phyloP scores from a whole-genome alignment of 2,329 filamentous ascomycete genomes.

The Ophiobolus disseminans region DNA sequence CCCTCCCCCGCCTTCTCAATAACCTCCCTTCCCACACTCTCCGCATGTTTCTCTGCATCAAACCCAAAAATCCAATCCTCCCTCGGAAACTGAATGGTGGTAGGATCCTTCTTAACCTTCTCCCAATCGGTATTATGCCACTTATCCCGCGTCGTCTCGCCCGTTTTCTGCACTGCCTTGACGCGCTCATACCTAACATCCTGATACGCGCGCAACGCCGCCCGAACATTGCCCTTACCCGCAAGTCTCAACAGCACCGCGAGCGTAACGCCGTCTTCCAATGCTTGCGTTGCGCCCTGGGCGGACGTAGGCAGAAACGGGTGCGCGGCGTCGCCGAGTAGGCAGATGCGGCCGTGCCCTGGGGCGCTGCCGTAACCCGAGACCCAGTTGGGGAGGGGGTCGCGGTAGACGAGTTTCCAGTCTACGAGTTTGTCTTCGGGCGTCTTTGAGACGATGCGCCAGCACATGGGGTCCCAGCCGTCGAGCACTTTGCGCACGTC shows the following conservation, averaged over 20 bases:
- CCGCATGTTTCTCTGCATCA: constrained; percentile 40
- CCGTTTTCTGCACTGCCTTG: constrained; percentile 44
- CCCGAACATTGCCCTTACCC: constrained; percentile 38
- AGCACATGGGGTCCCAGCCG: constrained; percentile 45
- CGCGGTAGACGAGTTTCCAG: constrained; percentile 64
- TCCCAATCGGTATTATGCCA: constrained; percentile 48
- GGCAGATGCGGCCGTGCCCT: constrained; percentile 52
- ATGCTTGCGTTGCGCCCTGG: constrained; percentile 62
- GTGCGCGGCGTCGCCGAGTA: constrained; percentile 63
- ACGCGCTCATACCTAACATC: constrained; percentile 44
- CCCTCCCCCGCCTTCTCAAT: constrained; percentile 27
- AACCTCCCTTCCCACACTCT: constrained; percentile 37
- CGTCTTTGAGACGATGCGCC: constrained; percentile 45
- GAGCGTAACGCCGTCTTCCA: constrained; percentile 55
- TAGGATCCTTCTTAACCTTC: constrained; percentile 40
- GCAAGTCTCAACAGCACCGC: constrained; percentile 35
- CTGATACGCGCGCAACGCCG: constrained; percentile 41
- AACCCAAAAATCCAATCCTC: constrained; percentile 44
- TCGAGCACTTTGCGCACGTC: constrained; percentile 43
- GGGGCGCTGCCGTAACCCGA: constrained; percentile 52
- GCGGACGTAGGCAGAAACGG: constrained; percentile 62
- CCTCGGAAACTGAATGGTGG: constrained; percentile 37
- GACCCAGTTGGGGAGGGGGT: constrained; percentile 61
- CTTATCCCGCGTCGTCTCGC: constrained; percentile 44
- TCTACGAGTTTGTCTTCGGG: constrained; percentile 53